Percentiles rank a stretch among this genome's conserved stretches.
These are phyloP conservation scores for Marchantia paleacea DNA, from an alignment of 225 moss, liverwort and hornwort genomes.

Conservation along the genomic window DNA sequence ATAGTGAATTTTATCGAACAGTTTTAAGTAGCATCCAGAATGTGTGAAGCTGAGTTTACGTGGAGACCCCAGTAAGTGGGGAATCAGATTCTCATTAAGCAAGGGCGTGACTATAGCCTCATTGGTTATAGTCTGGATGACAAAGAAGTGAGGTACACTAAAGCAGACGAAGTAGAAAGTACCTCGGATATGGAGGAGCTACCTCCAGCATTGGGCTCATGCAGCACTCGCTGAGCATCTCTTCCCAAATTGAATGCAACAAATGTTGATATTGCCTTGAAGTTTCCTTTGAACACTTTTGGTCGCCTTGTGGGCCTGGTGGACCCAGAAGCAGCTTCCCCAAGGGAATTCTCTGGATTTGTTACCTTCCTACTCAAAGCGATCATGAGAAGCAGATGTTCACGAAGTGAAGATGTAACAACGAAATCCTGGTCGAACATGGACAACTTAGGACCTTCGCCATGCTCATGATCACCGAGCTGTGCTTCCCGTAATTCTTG, in stretches of 20 bases:
- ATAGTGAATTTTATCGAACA: no score
- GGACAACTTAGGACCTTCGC: not conserved
- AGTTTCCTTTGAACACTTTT: slow-evolving; percentile 50
- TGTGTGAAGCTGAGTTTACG: no score
- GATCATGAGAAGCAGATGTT: slow-evolving; percentile 59
- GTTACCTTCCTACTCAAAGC: slow-evolving; percentile 43
- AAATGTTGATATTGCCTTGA: slow-evolving; percentile 58
- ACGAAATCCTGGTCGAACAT: slow-evolving; percentile 59
- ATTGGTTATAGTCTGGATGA: no score
- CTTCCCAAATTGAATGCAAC: slow-evolving; percentile 44
- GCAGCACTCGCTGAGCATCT: slow-evolving; percentile 59
- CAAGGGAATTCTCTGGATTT: not conserved
- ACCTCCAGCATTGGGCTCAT: slow-evolving; percentile 68
- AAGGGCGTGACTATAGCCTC: no score
- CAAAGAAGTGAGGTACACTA: not conserved
- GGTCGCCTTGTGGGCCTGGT: not conserved
- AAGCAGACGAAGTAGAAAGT: not conserved
- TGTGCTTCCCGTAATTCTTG: not conserved
- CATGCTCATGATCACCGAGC: not conserved
- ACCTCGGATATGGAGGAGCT: slow-evolving; percentile 76
- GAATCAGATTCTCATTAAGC: no score
- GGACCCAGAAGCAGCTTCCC: not conserved
- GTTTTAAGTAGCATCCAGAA: no score
- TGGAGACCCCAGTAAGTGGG: no score
- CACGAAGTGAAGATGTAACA: slow-evolving; percentile 54